A percentile compares a stretch with the other conserved stretches of the same genome.
These are phyloP conservation scores for Pistacia integerrima DNA, from an alignment of 345 rosid genomes.

Conservation along the genomic window DNA sequence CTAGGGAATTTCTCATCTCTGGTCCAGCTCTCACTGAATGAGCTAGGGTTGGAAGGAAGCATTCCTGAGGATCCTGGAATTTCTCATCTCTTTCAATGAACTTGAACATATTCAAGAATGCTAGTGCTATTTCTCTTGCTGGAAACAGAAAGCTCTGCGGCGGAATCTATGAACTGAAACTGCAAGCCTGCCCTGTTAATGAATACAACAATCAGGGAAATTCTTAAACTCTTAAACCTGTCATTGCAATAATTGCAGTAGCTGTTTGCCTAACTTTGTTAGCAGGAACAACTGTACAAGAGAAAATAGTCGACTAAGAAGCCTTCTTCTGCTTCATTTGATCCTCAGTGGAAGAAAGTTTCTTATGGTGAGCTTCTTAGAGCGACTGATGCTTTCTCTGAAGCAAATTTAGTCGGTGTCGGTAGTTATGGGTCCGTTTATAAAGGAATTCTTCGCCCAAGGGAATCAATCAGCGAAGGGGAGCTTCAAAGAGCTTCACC, in stretches of 20 bases:
- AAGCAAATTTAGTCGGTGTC: slow-evolving; percentile 16
- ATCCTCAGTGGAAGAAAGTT: background rate
- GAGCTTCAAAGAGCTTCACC: slow-evolving; percentile 28
- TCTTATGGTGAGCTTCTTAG: slow-evolving; percentile 17
- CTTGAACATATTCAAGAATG: slow-evolving; percentile 23
- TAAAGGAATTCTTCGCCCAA: background rate
- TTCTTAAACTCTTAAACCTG: background rate
- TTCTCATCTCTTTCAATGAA: slow-evolving; percentile 15
- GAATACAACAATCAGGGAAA: background rate
- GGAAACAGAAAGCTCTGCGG: slow-evolving; percentile 24
- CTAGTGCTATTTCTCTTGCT: slow-evolving; percentile 5
- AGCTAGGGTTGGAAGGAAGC: too few relatives aligned
- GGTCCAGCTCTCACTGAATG: too few relatives aligned
- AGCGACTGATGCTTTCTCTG: slow-evolving; percentile 19
- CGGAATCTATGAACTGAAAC: background rate
- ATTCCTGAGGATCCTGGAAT: too few relatives aligned
- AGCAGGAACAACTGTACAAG: background rate
- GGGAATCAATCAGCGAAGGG: slow-evolving; percentile 9
- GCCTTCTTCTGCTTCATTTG: background rate
- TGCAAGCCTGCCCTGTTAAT: slow-evolving; percentile 7
- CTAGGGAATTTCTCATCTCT: too few relatives aligned
- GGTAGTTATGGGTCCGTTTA: background rate
- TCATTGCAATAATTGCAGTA: background rate
- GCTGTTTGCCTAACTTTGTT: background rate
- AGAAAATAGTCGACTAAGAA: background rate